phyloP scores from a whole-genome alignment of 352 stramenopile genomes.

The Globisporangium viniferum region DNA sequence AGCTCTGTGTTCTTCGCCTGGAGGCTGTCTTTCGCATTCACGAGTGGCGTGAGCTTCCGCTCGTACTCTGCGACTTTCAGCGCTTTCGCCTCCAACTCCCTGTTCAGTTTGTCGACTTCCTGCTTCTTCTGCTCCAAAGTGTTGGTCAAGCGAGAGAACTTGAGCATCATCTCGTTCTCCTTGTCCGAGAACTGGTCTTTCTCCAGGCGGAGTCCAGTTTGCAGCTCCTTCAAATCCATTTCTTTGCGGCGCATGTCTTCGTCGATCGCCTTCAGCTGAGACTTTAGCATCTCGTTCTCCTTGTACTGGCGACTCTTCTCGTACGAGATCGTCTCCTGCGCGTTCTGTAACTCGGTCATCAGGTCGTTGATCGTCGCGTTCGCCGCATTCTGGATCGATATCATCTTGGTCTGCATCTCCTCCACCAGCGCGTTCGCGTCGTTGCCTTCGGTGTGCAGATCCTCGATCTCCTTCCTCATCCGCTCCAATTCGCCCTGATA shows the following conservation, averaged over 20 bases:
- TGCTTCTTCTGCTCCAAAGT: slow-evolving; percentile 58
- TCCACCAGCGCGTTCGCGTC: slow-evolving; percentile 41
- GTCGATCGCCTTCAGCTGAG: slow-evolving; percentile 38
- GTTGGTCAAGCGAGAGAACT: slow-evolving; percentile 23
- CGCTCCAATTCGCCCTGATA: slow-evolving; percentile 36
- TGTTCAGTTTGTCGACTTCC: slow-evolving; percentile 49
- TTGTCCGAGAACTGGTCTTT: slow-evolving; percentile 26
- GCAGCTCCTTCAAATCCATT: slow-evolving; percentile 33
- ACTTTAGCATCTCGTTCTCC: slow-evolving; percentile 38
- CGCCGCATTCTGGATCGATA: slow-evolving; percentile 64
- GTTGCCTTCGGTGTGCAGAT: slow-evolving; percentile 30
- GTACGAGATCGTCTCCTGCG: slow-evolving; percentile 49
- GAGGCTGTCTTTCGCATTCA: slow-evolving; percentile 48
- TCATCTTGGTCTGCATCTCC: slow-evolving; percentile 65
- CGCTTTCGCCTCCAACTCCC: slow-evolving; percentile 47
- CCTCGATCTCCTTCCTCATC: slow-evolving; percentile 49
- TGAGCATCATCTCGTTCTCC: slow-evolving; percentile 33
- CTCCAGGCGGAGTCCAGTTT: slow-evolving; percentile 24
- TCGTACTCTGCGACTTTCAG: slow-evolving; percentile 52
- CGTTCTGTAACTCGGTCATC: slow-evolving; percentile 51
- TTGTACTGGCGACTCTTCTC: slow-evolving; percentile 54
- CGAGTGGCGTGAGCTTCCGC: slow-evolving; percentile 50
- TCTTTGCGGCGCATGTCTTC: slow-evolving; percentile 47
- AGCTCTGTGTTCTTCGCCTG: slow-evolving; percentile 52
- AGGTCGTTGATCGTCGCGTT: slow-evolving; percentile 82